Base-by-base conservation (phyloP, 257 asterid species). In the Penstemon davidsonii region DNA sequence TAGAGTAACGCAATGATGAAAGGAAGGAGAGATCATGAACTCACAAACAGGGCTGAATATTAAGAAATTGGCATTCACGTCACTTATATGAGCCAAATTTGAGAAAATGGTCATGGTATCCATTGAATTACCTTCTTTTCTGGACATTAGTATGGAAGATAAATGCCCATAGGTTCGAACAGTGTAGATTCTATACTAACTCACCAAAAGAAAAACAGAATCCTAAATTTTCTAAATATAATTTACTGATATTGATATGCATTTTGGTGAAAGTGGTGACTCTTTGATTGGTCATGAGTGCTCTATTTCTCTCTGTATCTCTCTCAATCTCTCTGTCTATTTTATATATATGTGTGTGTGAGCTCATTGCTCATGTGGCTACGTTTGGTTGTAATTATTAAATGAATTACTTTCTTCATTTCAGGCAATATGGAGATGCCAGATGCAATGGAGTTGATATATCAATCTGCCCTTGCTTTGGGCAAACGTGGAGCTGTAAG, bases 401-500 rank as follows among this genome's bases (percentile, higher is more conserved):
- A n/a, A 37, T 43, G 51, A 64, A 33, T 18, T 8, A 51, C 11
- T 72, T 67, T 67, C 13, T 53, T 71, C 49, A 56, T 73, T 80
- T 71, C 87, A 91, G 98, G 92, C 75, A 84, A 78, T 64, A 66
- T 49, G 67, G 92, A 89, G 82, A 85, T 91, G 88, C 98, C 96
- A 52, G 96, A 91, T 80, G 98, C 96, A 54, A 87, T 91, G 94
- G 98, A 91, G 70, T 67, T 83, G 64, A 81, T 91, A 74, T 91
- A 84, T 76, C 96, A 89, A 71, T 79, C 85, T 78, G 96, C 98
- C 55, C 85, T 91, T 66, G 88, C 78, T 71, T 66, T 78, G 70
- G 98, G 98, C 40, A 84, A 74, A 73, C 83, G 68, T 44, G 98
- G 92, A 39, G 98, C 94, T 33, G 98, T 91, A 79, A 91, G 94